Percentiles rank a stretch among this genome's conserved stretches.
Evolutionary conservation across 768 basidiomycete genomes (phyloP).

Genomic region (Naganishia vishniacii): DNA sequence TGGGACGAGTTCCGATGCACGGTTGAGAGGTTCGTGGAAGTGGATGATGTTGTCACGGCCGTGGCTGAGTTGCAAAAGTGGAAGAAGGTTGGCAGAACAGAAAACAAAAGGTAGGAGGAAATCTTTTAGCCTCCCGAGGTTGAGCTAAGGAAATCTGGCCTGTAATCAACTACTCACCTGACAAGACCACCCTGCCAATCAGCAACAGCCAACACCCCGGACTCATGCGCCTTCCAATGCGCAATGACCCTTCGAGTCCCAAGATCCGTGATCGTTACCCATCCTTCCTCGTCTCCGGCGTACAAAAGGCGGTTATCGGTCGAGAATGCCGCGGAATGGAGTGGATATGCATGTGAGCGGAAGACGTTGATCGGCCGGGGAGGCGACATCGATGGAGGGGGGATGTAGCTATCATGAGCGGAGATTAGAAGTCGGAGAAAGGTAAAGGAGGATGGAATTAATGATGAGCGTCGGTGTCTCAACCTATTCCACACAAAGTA

Average conservation of each 20-base stretch:
- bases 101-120: background rate
- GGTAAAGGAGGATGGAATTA: background rate
- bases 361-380: constrained; percentile 64
- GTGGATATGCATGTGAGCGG: constrained; percentile 63
- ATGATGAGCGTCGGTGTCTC: too few relatives aligned
- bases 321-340: constrained; percentile 63
- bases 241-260: constrained; percentile 66
- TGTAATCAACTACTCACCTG: constrained; percentile 60
- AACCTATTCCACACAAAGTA: too few relatives aligned
- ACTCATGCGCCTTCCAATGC: constrained; percentile 70
- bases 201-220: constrained; percentile 66
- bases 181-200: constrained; percentile 65
- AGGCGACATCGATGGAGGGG: constrained; percentile 7
- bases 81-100: background rate
- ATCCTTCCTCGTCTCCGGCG: constrained; percentile 76
- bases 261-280: constrained; percentile 70
- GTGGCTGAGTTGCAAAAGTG: constrained; percentile 36
- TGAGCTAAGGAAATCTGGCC: too few relatives aligned
- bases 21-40: constrained; percentile 35
- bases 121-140: too few relatives aligned
- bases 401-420: too few relatives aligned
- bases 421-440: background rate
- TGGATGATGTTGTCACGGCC: constrained; percentile 45
- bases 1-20: background rate
- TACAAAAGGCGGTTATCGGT: constrained; percentile 72